Conservation (phyloP, 371 early-diverging fungal genomes). For the Mortierella sp. region DNA sequence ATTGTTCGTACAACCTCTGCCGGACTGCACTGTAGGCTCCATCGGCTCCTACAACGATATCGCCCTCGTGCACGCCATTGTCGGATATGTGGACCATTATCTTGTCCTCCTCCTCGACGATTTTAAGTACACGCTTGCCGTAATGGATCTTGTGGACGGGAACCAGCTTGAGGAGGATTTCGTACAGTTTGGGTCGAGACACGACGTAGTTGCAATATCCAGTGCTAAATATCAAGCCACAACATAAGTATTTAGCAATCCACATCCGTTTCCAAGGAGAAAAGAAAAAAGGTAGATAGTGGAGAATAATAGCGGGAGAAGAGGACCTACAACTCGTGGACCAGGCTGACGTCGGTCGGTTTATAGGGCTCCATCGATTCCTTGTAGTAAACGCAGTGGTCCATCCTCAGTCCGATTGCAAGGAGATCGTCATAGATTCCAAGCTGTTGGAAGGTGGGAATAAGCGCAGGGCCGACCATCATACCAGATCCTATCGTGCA, state of each 20-base stretch:
- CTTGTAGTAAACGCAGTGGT: background rate
- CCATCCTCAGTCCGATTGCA: background rate
- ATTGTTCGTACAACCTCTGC: constrained; percentile 1
- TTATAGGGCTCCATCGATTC: background rate
- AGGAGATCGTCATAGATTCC: background rate
- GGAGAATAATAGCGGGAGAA: background rate
- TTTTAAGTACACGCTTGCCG: background rate
- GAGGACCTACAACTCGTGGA: background rate
- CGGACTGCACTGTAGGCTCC: constrained; percentile 20
- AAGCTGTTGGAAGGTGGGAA: background rate
- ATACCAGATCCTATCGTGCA: background rate
- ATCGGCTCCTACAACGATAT: constrained; percentile 19
- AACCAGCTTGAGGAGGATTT: constrained; percentile 9
- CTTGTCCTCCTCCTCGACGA: constrained; percentile 1
- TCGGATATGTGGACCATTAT: background rate
- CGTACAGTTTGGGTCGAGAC: constrained; percentile 12
- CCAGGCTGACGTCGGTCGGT: background rate
- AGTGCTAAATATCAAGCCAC: background rate
- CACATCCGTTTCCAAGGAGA: too few species aligned
- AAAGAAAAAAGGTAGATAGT: background rate
- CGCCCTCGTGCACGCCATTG: background rate
- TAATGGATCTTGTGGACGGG: constrained; percentile 15
- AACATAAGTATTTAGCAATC: background rate
- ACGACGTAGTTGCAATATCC: background rate
- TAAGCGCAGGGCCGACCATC: background rate